phyloP scores from a whole-genome alignment of 768 basidiomycete genomes.

The Mycena epipterygia region DNA sequence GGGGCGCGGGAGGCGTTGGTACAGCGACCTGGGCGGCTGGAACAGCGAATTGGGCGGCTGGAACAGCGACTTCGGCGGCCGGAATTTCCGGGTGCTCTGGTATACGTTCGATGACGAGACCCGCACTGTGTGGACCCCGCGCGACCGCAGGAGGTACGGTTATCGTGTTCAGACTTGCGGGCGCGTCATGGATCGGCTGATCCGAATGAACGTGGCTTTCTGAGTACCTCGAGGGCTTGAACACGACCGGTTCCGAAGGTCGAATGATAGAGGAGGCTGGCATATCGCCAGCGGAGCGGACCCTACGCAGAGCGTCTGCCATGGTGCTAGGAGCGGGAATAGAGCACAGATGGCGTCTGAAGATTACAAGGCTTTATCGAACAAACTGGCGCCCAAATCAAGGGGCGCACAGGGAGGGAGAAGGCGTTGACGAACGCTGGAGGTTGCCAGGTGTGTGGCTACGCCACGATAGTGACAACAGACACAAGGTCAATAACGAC shows the following conservation, averaged over 20 bases:
- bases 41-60: background rate
- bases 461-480: background rate
- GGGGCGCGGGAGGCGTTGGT: constrained; percentile 9
- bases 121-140: constrained; percentile 10
- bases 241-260: constrained; percentile 42
- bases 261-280: constrained; percentile 37
- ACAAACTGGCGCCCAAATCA: constrained; percentile 7
- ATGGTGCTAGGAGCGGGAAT: too few species aligned
- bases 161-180: background rate
- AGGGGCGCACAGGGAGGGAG: constrained; percentile 13
- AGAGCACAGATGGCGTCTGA: background rate
- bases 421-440: background rate
- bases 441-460: background rate
- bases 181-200: constrained; percentile 20
- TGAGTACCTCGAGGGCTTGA: constrained; percentile 34
- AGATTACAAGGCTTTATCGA: background rate
- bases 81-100: constrained; percentile 36
- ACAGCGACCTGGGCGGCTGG: constrained; percentile 23
- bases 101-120: constrained; percentile 24
- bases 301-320: constrained; percentile 47
- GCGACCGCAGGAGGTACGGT: background rate
- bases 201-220: constrained; percentile 34
- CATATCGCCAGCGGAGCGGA: constrained; percentile 56
- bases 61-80: constrained; percentile 1
- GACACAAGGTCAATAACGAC: background rate